Conservation (phyloP, 2,329 filamentous ascomycete species). For the Fusarium verticillioides region DNA sequence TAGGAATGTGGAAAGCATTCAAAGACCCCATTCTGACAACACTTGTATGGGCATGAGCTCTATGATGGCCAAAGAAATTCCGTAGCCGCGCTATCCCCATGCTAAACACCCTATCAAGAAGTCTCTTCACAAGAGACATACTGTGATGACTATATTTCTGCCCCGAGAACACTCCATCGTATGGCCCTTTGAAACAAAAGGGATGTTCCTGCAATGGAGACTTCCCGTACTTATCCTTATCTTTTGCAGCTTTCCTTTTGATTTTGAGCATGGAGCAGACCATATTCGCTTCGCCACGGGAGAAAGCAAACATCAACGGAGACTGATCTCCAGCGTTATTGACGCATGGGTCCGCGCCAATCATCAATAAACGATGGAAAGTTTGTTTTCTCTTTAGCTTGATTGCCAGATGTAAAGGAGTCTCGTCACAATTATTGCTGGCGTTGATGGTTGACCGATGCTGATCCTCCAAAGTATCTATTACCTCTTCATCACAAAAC, state of each 20-base stretch:
- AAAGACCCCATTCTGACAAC: no score
- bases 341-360: background rate
- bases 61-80: background rate
- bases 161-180: background rate
- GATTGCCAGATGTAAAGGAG: background rate
- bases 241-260: accelerated
- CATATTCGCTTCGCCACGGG: background rate
- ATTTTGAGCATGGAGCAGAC: background rate
- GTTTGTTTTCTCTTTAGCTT: background rate
- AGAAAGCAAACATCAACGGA: background rate
- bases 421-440: background rate
- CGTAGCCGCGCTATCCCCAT: background rate
- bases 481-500: background rate
- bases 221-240: background rate
- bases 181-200: background rate
- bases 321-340: background rate
- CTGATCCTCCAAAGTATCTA: background rate
- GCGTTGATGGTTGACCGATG: background rate
- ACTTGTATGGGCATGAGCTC: accelerated
- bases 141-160: background rate
- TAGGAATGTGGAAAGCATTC: no score
- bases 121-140: background rate
- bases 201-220: background rate
- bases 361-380: background rate
- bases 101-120: background rate